A percentile compares a stretch with the other conserved stretches of the same genome.
These are phyloP conservation scores for Astrephomene gubernaculifera DNA, from an alignment of 139 green algal genomes.

Conservation along the genomic window DNA sequence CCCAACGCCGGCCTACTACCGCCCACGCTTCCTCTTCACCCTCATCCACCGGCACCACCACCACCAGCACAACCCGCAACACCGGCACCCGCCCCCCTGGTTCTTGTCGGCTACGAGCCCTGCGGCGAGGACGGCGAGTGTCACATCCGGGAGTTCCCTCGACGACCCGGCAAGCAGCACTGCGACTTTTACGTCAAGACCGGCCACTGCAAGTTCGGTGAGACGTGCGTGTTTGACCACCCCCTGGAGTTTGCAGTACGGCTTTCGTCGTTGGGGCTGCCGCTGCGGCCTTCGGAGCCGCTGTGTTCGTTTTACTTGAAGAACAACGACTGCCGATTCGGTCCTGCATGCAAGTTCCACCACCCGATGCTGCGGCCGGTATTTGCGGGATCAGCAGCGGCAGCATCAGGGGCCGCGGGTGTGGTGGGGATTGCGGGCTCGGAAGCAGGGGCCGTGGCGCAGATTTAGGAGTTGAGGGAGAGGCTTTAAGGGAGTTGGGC, in stretches of 20 bases:
- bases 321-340: constrained; percentile 92
- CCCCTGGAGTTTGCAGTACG: constrained; percentile 73
- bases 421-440: background rate
- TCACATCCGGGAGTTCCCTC: constrained; percentile 66
- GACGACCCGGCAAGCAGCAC: constrained; percentile 67
- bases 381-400: constrained; percentile 58
- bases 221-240: constrained; percentile 92
- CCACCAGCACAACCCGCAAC: background rate
- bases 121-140: constrained; percentile 41
- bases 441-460: no score
- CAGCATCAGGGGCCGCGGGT: background rate
- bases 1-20: background rate
- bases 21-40: background rate
- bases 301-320: constrained; percentile 90
- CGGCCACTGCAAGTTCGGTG: constrained; percentile 89
- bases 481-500: no score
- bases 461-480: no score
- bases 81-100: background rate
- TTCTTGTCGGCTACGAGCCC: constrained; percentile 65
- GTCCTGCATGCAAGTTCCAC: constrained; percentile 92
- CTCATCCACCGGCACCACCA: background rate
- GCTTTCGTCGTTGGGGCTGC: constrained; percentile 75
- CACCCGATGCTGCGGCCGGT: constrained; percentile 81
- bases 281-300: constrained; percentile 72
- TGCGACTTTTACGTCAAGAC: constrained; percentile 96